Conservation (phyloP, 2,329 filamentous ascomycete species). For the Zasmidium angulare region DNA sequence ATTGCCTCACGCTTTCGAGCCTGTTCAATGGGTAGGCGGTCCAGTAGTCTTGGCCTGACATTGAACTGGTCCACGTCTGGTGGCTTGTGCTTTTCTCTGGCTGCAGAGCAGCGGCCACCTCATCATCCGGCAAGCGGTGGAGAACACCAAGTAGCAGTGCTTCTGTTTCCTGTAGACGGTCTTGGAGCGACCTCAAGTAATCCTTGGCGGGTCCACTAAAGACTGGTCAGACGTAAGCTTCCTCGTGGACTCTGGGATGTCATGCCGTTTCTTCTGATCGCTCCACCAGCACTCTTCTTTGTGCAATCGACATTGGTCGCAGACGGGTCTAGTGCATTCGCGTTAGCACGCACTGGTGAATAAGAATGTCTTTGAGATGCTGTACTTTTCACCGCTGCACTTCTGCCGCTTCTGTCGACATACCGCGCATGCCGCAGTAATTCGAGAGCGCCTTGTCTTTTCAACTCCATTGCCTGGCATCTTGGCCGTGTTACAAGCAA, state of each 20-base stretch:
- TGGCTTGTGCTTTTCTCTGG: constrained; percentile 16
- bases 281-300: constrained; percentile 28
- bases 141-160: constrained; percentile 17
- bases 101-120: constrained; percentile 12
- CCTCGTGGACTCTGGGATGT: too few relatives aligned
- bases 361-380: not conserved
- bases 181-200: constrained; percentile 24
- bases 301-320: constrained; percentile 24
- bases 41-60: constrained; percentile 25
- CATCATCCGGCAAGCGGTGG: constrained; percentile 13
- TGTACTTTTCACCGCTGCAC: constrained; percentile 22
- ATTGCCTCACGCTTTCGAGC: constrained; percentile 18
- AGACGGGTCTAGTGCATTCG: constrained; percentile 10
- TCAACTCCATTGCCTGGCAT: constrained; percentile 19
- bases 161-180: constrained; percentile 24
- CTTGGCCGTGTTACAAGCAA: not conserved
- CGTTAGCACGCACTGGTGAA: constrained; percentile 1
- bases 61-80: constrained; percentile 20
- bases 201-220: constrained; percentile 24
- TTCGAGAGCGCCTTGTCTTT: constrained; percentile 21
- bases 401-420: constrained; percentile 26
- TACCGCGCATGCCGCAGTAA: constrained; percentile 25
- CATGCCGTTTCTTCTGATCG: constrained; percentile 23
- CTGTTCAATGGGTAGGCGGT: constrained; percentile 15
- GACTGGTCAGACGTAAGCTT: constrained; percentile 1